These are phyloP conservation scores for Boletus tomentosulus DNA, from an alignment of 768 basidiomycete genomes.

Conservation along the genomic window DNA sequence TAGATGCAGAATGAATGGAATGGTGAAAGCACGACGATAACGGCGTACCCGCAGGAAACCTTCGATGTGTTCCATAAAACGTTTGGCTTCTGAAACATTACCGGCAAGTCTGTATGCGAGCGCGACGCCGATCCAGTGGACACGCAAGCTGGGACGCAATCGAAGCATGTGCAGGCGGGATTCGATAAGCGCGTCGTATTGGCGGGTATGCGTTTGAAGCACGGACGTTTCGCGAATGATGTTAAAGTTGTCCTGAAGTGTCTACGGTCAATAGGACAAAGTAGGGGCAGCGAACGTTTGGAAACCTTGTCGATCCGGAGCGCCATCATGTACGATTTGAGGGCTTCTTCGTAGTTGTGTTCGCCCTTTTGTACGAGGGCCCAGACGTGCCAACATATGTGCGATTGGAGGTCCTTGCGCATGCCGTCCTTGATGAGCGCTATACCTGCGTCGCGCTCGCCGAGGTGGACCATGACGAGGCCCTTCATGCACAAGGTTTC, in stretches of 20 bases:
- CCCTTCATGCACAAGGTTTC: slow-evolving; percentile 98
- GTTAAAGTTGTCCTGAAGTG: slow-evolving; percentile 82
- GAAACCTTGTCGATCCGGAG: slow-evolving; percentile 84
- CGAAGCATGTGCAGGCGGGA: slow-evolving; percentile 78
- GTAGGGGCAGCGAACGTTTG: neutral
- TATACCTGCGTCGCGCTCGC: slow-evolving; percentile 73
- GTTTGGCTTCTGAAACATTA: slow-evolving; percentile 63
- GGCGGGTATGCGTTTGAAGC: slow-evolving; percentile 82
- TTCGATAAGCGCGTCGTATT: slow-evolving; percentile 74
- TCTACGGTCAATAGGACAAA: slow-evolving; percentile 1
- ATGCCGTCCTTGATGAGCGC: slow-evolving; percentile 84
- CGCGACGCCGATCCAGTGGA: slow-evolving; percentile 87
- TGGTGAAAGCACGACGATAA: neutral
- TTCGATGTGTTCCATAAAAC: slow-evolving; percentile 70
- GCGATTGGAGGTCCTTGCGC: slow-evolving; percentile 75
- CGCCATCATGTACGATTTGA: slow-evolving; percentile 89
- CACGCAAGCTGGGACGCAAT: slow-evolving; percentile 75
- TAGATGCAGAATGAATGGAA: slow-evolving; percentile 27
- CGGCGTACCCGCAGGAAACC: slow-evolving; percentile 58
- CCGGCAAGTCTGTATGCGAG: slow-evolving; percentile 86
- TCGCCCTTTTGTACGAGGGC: slow-evolving; percentile 93
- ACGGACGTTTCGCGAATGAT: slow-evolving; percentile 88
- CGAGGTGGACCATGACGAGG: slow-evolving; percentile 77
- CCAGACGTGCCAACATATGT: slow-evolving; percentile 98
- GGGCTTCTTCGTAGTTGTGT: slow-evolving; percentile 91